Evolutionary conservation across 1,284 basidiomycete species (phyloP).

Genomic region (Pseudozyma tsukubaensis): DNA sequence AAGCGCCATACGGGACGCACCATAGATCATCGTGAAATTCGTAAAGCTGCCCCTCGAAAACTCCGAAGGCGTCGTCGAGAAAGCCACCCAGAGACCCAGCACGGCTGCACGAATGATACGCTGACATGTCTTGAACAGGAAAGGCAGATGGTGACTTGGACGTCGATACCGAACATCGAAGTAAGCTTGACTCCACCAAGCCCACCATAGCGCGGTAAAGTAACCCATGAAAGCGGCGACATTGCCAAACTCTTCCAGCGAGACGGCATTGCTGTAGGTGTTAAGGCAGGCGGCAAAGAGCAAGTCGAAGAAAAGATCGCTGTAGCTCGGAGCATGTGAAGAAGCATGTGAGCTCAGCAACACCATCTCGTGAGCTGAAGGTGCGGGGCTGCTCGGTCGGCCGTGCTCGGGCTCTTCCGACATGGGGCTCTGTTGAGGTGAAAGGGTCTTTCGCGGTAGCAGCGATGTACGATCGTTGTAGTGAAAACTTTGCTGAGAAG

Average conservation of each 20-base stretch:
- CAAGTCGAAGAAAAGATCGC: conserved; percentile 50
- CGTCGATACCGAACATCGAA: conserved; percentile 47
- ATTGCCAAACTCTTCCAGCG: conserved; percentile 27
- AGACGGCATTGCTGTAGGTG: conserved; percentile 41
- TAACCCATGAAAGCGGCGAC: conserved; percentile 44
- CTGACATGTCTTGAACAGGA: conserved; percentile 29
- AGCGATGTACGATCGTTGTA: no score
- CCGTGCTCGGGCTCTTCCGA: background rate
- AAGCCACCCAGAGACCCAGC: conserved; percentile 46
- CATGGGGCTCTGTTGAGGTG: background rate
- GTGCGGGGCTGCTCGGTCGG: background rate
- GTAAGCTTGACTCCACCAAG: conserved; percentile 47
- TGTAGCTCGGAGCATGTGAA: conserved; percentile 32
- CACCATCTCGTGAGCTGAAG: conserved; percentile 6
- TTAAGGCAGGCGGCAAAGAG: conserved; percentile 47
- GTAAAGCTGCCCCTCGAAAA: conserved; percentile 41
- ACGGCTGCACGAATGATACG: conserved; percentile 34
- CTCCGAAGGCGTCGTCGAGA: conserved; percentile 48
- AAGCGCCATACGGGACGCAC: conserved; percentile 27
- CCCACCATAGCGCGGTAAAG: conserved; percentile 49
- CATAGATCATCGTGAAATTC: conserved; percentile 48
- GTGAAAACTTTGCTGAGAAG: no score
- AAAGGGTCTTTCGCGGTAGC: no score
- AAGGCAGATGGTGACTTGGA: conserved; percentile 15
- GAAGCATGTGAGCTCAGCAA: conserved; percentile 21